Evolutionary conservation across 345 rosid species (phyloP).

Genomic region (Rhizophora apiculata): DNA sequence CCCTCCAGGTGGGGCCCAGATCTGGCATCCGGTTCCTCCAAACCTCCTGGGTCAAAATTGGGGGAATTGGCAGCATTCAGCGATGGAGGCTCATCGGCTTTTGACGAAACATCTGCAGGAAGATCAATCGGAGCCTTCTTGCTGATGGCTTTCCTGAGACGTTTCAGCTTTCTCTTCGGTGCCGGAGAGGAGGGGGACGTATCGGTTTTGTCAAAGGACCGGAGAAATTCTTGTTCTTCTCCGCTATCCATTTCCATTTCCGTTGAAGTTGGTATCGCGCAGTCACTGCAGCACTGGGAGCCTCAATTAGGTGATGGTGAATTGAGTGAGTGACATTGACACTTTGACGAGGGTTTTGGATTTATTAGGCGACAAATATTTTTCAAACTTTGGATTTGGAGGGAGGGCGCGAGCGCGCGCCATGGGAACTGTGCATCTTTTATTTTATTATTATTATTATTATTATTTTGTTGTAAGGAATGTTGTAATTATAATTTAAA

Average conservation of each 20-base stretch:
- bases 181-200: slow-evolving; percentile 38
- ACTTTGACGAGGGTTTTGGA: background rate
- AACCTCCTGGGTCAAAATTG: slow-evolving; percentile 10
- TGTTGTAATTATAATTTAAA: too few relatives aligned
- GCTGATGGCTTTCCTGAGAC: slow-evolving; percentile 48
- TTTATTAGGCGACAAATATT: slow-evolving; percentile 39
- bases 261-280: background rate
- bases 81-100: background rate
- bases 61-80: slow-evolving; percentile 22
- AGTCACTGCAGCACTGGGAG: background rate
- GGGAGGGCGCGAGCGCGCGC: too few relatives aligned
- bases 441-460: too few relatives aligned
- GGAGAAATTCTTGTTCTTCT: slow-evolving; percentile 38
- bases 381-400: slow-evolving; percentile 1
- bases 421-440: too few relatives aligned
- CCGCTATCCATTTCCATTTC: slow-evolving; percentile 40
- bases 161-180: slow-evolving; percentile 55
- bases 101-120: background rate
- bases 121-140: background rate
- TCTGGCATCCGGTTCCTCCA: slow-evolving; percentile 24
- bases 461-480: too few relatives aligned
- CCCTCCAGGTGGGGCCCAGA: slow-evolving; percentile 21
- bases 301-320: too few relatives aligned
- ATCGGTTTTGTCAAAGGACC: slow-evolving; percentile 38
- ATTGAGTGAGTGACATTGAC: background rate